Conservation (phyloP, 2,329 filamentous ascomycete genomes). For the Botrytis elliptica region DNA sequence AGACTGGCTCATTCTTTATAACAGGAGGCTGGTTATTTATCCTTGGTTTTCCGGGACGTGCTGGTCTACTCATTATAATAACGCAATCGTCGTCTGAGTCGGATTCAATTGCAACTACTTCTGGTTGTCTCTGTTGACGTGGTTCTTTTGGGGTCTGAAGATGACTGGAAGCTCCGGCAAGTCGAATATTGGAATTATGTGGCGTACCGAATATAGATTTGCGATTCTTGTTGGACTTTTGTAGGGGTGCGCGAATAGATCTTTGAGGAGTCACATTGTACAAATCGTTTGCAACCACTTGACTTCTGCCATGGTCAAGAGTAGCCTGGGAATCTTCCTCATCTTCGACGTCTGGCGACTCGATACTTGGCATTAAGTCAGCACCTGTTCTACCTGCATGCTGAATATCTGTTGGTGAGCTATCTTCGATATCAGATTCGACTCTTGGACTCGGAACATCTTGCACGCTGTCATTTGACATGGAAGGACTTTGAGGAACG, state of each 20-base stretch:
- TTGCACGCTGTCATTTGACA: not conserved
- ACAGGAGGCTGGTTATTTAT: not conserved
- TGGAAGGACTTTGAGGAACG: not conserved
- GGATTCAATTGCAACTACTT: not conserved
- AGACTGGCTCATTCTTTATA: not conserved
- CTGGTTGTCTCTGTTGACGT: not conserved
- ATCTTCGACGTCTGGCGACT: not conserved
- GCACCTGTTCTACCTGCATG: not conserved
- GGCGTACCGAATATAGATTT: not conserved
- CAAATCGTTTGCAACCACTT: not conserved
- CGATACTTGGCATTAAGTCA: not conserved
- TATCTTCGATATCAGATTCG: not conserved
- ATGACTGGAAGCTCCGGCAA: not conserved
- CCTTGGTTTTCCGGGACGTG: not conserved
- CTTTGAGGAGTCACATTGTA: not conserved
- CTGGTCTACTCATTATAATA: not conserved
- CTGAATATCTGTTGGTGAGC: not conserved
- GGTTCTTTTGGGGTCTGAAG: not conserved
- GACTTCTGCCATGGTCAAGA: not conserved
- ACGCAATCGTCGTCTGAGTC: slow-evolving; percentile 13
- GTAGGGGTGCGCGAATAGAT: not conserved
- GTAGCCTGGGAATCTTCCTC: not conserved
- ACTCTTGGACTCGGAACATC: not conserved
- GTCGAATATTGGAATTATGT: not conserved
- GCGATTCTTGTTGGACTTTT: not conserved